A percentile compares a stretch with the other conserved stretches of the same genome.
Conservation (phyloP, 2,329 filamentous ascomycete species). For the Fusarium sp. region DNA sequence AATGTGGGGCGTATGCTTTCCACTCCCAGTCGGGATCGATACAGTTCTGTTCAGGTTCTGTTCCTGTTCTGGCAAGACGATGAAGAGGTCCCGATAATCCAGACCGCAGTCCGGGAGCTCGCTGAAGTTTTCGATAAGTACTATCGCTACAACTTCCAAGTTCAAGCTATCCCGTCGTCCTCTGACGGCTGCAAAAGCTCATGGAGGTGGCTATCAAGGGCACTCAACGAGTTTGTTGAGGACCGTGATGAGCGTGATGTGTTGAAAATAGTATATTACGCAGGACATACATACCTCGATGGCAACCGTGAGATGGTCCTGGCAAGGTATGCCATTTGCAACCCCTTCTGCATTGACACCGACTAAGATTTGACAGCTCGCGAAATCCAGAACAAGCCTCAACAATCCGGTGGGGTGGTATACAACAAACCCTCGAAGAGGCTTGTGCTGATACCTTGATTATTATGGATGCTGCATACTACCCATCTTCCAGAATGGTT, state of each 20-base stretch:
- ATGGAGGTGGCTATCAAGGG: conserved; percentile 63
- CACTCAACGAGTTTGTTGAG: conserved; percentile 62
- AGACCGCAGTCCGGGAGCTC: conserved; percentile 56
- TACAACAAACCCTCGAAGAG: conserved; percentile 66
- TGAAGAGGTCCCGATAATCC: conserved; percentile 53
- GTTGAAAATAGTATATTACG: conserved; percentile 68
- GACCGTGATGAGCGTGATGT: conserved; percentile 64
- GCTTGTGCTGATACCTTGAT: conserved; percentile 64
- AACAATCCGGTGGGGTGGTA: conserved; percentile 63
- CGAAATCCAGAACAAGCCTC: conserved; percentile 55
- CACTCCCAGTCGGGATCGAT: conserved; percentile 61
- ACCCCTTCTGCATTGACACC: neutral
- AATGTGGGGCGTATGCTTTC: conserved; percentile 60
- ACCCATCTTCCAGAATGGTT: conserved; percentile 61
- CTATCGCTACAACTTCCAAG: conserved; percentile 61
- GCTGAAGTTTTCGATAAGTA: conserved; percentile 60
- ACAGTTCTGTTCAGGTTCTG: conserved; percentile 62
- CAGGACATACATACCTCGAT: conserved; percentile 63
- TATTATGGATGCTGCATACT: conserved; percentile 68
- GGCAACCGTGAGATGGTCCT: conserved; percentile 66
- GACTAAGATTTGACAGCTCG: conserved; percentile 53
- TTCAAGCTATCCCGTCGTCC: conserved; percentile 59
- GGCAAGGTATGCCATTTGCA: conserved; percentile 56
- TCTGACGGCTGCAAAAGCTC: conserved; percentile 59
- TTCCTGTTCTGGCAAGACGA: conserved; percentile 67